phyloP scores from a whole-genome alignment of 257 asterid genomes.

The Ehretia macrophylla region DNA sequence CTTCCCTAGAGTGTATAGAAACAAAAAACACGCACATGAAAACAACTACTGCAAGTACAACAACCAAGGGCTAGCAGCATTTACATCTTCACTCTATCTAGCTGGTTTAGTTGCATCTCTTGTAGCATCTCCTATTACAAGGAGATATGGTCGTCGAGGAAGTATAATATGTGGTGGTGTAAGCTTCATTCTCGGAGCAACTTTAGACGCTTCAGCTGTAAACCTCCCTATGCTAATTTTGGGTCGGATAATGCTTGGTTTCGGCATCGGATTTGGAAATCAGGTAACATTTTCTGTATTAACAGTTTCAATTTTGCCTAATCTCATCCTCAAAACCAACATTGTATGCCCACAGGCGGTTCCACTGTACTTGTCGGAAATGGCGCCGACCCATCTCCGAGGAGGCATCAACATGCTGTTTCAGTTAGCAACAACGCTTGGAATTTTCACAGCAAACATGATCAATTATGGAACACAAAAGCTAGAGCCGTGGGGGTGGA shows the following conservation, averaged over 20 bases:
- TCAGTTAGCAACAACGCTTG: conserved; percentile 78
- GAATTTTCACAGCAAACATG: conserved; percentile 90
- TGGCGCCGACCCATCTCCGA: conserved; percentile 83
- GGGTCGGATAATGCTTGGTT: conserved; percentile 79
- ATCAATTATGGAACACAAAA: conserved; percentile 67
- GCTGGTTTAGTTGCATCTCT: conserved; percentile 71
- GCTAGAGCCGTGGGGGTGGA: conserved; percentile 79
- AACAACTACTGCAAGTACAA: conserved; percentile 84
- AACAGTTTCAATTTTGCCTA: not conserved
- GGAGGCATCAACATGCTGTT: conserved; percentile 87
- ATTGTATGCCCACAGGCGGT: conserved; percentile 55
- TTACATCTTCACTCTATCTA: conserved; percentile 76
- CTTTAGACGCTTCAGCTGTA: conserved; percentile 54
- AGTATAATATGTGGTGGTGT: conserved; percentile 79
- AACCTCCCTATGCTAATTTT: conserved; percentile 67
- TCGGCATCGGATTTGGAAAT: conserved; percentile 90
- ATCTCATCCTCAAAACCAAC: not conserved
- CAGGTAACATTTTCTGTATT: conserved; percentile 43
- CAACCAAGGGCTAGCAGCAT: conserved; percentile 71
- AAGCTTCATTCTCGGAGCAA: conserved; percentile 64
- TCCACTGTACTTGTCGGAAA: conserved; percentile 72
- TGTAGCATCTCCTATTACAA: conserved; percentile 68
- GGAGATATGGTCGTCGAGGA: conserved; percentile 61
- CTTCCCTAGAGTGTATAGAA: conserved; percentile 56
- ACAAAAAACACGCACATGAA: conserved; percentile 57